Percentiles rank a stretch among this genome's conserved stretches.
Evolutionary conservation across 2,329 filamentous ascomycete genomes (phyloP).

Genomic region (Botrytis elliptica): DNA sequence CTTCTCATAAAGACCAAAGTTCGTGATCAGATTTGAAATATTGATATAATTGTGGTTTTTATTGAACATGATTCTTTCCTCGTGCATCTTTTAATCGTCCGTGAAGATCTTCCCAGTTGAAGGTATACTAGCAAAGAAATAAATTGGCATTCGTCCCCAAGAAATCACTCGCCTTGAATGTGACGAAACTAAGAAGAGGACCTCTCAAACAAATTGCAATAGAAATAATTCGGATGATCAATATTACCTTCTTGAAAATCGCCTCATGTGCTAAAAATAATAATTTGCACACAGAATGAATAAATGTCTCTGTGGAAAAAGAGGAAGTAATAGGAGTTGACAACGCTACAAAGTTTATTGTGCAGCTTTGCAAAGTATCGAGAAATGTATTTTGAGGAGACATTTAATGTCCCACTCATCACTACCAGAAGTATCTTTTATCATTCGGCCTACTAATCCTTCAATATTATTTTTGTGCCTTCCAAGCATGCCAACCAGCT

Average conservation of each 20-base stretch:
- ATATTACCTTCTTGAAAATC: background rate
- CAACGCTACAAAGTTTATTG: background rate
- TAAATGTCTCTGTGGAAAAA: background rate
- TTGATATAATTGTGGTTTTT: background rate
- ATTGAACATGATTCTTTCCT: background rate
- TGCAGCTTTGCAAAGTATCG: background rate
- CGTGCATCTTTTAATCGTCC: background rate
- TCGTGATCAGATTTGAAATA: background rate
- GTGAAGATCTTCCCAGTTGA: background rate
- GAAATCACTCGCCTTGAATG: background rate
- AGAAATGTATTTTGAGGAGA: background rate
- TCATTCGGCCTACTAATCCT: background rate
- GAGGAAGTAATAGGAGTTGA: too few species aligned
- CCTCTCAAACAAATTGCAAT: background rate
- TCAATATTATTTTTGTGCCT: background rate
- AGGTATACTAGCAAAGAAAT: background rate
- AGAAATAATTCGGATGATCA: background rate
- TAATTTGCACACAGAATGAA: too few species aligned
- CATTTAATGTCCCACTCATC: background rate
- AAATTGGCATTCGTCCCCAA: background rate
- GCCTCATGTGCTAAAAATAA: background rate
- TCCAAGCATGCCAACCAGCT: conserved; percentile 13
- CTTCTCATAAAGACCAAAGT: background rate
- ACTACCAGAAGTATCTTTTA: background rate
- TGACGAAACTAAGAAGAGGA: background rate